Base-by-base conservation (phyloP, 768 basidiomycete genomes). In the Hemileccinum rubropunctum region DNA sequence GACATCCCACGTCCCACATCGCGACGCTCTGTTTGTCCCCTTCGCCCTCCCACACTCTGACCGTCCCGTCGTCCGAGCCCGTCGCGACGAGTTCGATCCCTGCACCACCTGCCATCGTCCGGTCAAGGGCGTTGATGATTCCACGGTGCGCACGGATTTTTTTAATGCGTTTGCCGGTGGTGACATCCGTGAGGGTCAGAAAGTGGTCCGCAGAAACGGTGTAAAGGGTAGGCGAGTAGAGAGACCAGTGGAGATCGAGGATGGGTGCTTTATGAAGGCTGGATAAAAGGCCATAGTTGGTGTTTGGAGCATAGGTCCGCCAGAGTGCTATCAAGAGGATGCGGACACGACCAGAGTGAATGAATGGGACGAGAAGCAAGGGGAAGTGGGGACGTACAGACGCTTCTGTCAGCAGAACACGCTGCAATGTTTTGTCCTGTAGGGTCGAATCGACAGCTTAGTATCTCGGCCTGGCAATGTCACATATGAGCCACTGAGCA, bases 401-500 rank as follows among this genome's bases (percentile, higher is more conserved):
- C 85, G 55, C 85, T 85, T 60, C 91, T 77, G 71, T 99, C 95
- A 2, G 88, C 80, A 13, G 91, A 94, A 63, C 88, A 91, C 9
- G 93, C 93, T 35, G 95, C 97, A 50, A 98, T 83, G 57, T 90
- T 91, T 66, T 95, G 87, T 4, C 97, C 97, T 3, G 88, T 88
- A 13, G 94, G 92, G 62, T 95, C 92, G 65, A 98, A 98, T 58
- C 91, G 80, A 73, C 93, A 91, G 58, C 89, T 89, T 55, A 95
- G 56, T 54, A 98, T 91, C 73, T 99, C 97, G 8, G 77, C 84
- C 86, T 88, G 42, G 36, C 18, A 23, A 39, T 13, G 21, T 27
- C 6, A 8, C 6, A n/a, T 6, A 28, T 47, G 15, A 51, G 41
- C 6, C 10, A 10, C 17, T 13, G 12, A 23, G 23, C 23, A 6